phyloP scores from a whole-genome alignment of 352 stramenopile genomes.

The Globisporangium cederbergense region DNA sequence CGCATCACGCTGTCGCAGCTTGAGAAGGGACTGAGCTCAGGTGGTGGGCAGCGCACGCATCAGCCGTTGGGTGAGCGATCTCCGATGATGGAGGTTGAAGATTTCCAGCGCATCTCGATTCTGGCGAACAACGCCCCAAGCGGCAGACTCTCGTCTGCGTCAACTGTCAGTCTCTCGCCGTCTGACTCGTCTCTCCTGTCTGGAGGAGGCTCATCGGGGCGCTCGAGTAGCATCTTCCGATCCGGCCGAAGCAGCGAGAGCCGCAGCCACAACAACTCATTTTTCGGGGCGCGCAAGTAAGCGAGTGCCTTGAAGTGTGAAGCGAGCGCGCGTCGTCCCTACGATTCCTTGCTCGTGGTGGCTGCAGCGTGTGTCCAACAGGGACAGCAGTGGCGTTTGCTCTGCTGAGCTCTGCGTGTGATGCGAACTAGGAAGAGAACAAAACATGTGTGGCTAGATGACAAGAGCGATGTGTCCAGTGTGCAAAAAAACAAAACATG shows the following conservation, averaged over 20 bases:
- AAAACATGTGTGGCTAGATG: conserved; percentile 5
- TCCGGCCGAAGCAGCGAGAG: conserved; percentile 34
- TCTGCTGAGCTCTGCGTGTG: background rate
- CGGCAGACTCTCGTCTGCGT: conserved; percentile 37
- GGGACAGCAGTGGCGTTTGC: background rate
- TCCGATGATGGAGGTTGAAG: conserved; percentile 47
- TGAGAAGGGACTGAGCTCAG: conserved; percentile 26
- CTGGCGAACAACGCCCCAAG: conserved; percentile 40
- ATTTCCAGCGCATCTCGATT: conserved; percentile 72
- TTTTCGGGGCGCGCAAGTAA: conserved; percentile 17
- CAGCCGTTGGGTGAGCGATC: conserved; percentile 28
- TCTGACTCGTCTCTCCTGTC: conserved; percentile 40
- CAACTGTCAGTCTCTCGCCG: conserved; percentile 49
- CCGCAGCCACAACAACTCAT: conserved; percentile 17
- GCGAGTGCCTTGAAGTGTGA: background rate
- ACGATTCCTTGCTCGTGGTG: background rate
- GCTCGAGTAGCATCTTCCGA: conserved; percentile 47
- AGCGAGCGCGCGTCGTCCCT: background rate
- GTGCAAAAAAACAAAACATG: background rate
- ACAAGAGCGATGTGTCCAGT: conserved; percentile 4
- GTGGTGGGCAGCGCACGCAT: conserved; percentile 14
- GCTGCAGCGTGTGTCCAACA: background rate
- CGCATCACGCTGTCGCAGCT: conserved; percentile 77
- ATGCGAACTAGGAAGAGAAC: background rate
- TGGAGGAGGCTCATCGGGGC: conserved; percentile 32